Conservation (phyloP, 495 filamentous ascomycete genomes). For the Pseudoneurospora amorphoporcata region DNA sequence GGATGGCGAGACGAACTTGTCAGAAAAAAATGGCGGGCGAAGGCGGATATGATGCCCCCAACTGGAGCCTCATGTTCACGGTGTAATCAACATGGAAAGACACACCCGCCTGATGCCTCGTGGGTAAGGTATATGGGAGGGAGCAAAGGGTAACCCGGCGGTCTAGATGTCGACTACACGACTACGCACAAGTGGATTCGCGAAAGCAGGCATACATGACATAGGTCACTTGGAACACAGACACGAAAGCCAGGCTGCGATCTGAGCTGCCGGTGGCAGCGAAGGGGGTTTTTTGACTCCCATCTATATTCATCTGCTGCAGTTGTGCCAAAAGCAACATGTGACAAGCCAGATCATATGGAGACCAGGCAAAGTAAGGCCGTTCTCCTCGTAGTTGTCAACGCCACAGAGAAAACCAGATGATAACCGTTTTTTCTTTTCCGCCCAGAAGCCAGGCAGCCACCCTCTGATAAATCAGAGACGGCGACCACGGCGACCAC, state of each 20-base stretch:
- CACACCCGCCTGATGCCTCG: neutral
- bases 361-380: conserved; percentile 55
- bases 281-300: conserved; percentile 16
- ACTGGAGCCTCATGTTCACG: neutral
- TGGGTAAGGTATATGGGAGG: neutral
- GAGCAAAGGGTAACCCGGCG: neutral
- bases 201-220: neutral
- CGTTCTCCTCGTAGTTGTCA: conserved; percentile 62
- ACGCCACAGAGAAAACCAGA: conserved; percentile 42
- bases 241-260: neutral
- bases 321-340: conserved; percentile 44
- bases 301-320: conserved; percentile 29
- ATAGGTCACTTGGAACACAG: neutral
- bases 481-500: conserved; percentile 99
- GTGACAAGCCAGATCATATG: conserved; percentile 42
- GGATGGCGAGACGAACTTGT: neutral
- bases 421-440: conserved; percentile 26
- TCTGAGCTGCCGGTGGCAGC: neutral
- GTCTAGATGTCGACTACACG: neutral
- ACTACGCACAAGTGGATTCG: neutral
- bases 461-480: conserved; percentile 49
- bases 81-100: neutral
- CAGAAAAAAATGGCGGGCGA: neutral
- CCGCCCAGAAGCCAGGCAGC: conserved; percentile 24
- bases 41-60: neutral